These are phyloP conservation scores for Camillea tinctor DNA, from an alignment of 2,329 filamentous ascomycete genomes.

Conservation along the genomic window DNA sequence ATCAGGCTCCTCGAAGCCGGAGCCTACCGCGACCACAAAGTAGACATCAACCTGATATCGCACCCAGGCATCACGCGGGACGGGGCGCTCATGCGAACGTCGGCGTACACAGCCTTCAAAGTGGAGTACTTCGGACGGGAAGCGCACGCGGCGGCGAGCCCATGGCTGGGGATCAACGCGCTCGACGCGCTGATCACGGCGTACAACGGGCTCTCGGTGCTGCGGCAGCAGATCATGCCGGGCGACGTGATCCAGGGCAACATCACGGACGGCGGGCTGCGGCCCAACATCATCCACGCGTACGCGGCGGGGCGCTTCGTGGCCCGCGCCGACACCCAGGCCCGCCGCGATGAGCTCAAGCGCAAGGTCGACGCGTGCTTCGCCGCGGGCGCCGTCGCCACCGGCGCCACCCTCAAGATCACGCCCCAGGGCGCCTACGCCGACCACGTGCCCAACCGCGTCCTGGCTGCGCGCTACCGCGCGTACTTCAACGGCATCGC, in stretches of 20 bases:
- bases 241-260: conserved; percentile 50
- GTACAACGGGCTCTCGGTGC: conserved; percentile 47
- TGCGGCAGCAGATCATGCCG: conserved; percentile 56
- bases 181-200: conserved; percentile 54
- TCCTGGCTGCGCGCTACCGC: conserved; percentile 45
- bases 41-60: conserved; percentile 40
- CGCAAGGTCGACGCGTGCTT: conserved; percentile 46
- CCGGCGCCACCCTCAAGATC: conserved; percentile 48
- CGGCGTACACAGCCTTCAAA: conserved; percentile 48
- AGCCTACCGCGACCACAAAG: conserved; percentile 40
- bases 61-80: conserved; percentile 45
- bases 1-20: conserved; percentile 44
- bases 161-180: conserved; percentile 60
- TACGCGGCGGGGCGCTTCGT: conserved; percentile 35
- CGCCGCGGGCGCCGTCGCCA: conserved; percentile 45
- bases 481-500: conserved; percentile 43
- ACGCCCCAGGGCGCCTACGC: conserved; percentile 45
- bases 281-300: conserved; percentile 57
- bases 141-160: conserved; percentile 56
- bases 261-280: conserved; percentile 51
- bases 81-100: conserved; percentile 49
- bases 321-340: conserved; percentile 32
- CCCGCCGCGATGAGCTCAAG: conserved; percentile 39
- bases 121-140: conserved; percentile 54
- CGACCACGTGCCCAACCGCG: conserved; percentile 54